A percentile compares a stretch with the other conserved stretches of the same genome.
Evolutionary conservation across 2,329 filamentous ascomycete species (phyloP).

Genomic region (Fusarium gaditjirri): DNA sequence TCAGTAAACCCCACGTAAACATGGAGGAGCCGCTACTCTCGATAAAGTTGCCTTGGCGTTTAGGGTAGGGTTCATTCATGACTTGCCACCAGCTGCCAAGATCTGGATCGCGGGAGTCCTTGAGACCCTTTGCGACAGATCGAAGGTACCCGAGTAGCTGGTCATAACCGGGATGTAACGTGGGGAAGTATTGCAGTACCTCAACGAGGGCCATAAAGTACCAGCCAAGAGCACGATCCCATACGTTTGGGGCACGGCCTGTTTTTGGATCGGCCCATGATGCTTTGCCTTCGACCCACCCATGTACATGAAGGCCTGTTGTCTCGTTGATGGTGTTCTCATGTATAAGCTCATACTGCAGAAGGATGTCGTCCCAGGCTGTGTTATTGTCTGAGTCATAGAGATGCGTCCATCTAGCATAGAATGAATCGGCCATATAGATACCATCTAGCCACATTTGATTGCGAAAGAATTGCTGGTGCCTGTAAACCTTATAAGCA

Average conservation of each 20-base stretch:
- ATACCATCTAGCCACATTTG: slow-evolving; percentile 69
- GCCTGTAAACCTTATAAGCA: background rate
- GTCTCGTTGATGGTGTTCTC: slow-evolving; percentile 51
- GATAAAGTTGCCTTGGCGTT: slow-evolving; percentile 63
- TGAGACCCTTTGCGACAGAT: slow-evolving; percentile 53
- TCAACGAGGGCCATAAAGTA: slow-evolving; percentile 62
- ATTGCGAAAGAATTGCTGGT: slow-evolving; percentile 55
- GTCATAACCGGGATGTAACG: slow-evolving; percentile 46
- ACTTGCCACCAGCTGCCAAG: slow-evolving; percentile 67
- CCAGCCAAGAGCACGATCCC: slow-evolving; percentile 63
- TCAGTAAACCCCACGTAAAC: slow-evolving; percentile 63
- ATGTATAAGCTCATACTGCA: slow-evolving; percentile 58
- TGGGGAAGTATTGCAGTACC: slow-evolving; percentile 55
- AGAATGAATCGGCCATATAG: slow-evolving; percentile 58
- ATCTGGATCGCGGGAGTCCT: slow-evolving; percentile 51
- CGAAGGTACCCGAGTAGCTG: slow-evolving; percentile 52
- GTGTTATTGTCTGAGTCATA: slow-evolving; percentile 50
- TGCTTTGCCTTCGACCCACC: slow-evolving; percentile 60
- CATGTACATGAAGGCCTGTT: slow-evolving; percentile 60
- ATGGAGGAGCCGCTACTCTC: slow-evolving; percentile 67
- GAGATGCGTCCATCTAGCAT: slow-evolving; percentile 51
- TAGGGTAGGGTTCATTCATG: slow-evolving; percentile 61
- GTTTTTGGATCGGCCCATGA: slow-evolving; percentile 60
- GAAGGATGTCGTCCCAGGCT: slow-evolving; percentile 55
- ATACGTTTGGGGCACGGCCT: slow-evolving; percentile 61